These are phyloP conservation scores for Phytophthora syringae DNA, from an alignment of 352 stramenopile genomes.

Conservation along the genomic window DNA sequence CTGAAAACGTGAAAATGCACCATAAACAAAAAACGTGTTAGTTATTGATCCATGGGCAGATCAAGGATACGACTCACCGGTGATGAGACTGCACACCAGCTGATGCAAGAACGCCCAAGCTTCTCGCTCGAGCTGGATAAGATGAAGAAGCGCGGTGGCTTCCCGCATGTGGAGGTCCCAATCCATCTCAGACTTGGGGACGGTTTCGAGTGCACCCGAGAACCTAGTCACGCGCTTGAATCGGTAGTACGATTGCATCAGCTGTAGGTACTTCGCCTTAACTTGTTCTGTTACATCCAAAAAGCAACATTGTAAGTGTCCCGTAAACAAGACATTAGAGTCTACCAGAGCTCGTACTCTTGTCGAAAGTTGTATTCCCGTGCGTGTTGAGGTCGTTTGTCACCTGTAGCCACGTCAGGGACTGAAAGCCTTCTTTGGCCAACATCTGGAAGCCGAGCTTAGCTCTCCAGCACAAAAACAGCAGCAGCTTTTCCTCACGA, in stretches of 20 bases:
- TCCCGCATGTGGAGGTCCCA: constrained; percentile 33
- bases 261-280: constrained; percentile 34
- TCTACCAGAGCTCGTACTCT: constrained; percentile 4
- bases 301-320: background rate
- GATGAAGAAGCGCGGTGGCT: too few relatives aligned
- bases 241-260: constrained; percentile 32
- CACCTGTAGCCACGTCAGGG: constrained; percentile 22
- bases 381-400: constrained; percentile 34
- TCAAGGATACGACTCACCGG: too few relatives aligned
- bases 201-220: constrained; percentile 9
- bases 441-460: constrained; percentile 20
- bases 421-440: constrained; percentile 24
- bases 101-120: too few relatives aligned
- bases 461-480: constrained; percentile 36
- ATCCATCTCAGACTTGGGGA: constrained; percentile 12
- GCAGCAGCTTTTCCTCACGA: constrained; percentile 32
- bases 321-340: background rate
- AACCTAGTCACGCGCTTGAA: constrained; percentile 34
- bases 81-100: too few relatives aligned
- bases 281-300: constrained; percentile 27
- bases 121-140: too few relatives aligned
- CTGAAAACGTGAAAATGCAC: too few relatives aligned
- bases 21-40: too few relatives aligned
- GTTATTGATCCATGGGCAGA: too few relatives aligned
- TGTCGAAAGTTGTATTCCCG: constrained; percentile 21